Base-by-base conservation (phyloP, 345 rosid species). In the Eucalyptus caleyi region DNA sequence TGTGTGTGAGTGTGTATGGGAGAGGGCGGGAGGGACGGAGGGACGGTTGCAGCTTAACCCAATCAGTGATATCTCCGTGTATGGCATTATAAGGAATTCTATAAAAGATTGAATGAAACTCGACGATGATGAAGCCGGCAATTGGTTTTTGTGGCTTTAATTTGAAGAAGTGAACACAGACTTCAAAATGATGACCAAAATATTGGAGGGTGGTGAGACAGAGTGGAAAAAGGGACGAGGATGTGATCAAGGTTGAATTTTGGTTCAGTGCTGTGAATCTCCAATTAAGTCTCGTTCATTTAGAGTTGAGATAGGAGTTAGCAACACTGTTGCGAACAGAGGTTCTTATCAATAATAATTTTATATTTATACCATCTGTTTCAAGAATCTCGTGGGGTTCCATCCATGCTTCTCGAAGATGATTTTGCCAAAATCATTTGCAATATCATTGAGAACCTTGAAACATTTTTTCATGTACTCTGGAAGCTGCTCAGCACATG, bases 381-480 rank as follows among this genome's bases (percentile, higher is more conserved):
- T 69, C 14, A 92, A 65, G 30, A 56, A 23, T 6, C 15, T 45
- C 3, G 83, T 14, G 7, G 88, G 59, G 32, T 89, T 86, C n/a
- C 59, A 85, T 30, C 86, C 89, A 3, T 88, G 69, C 51, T 89
- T 90, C 30, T 72, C 87, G 5, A 90, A 90, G 54, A 47, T 72
- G 12, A 91, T 86, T n/a, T 86, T 87, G 89, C 91, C 88, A 60
- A 89, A 91, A 40, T 93, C 93, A 24, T 91, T 90, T 9, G 88
- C 69, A 65, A 62, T 89, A 24, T 91, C 90, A 24, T 49, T 91
- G 10, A 91, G 89, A 5, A 90, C 92, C 5, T 91, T 40, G 69
- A 92, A 92, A 42, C 92, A 89, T 45, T 86, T 47, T 80, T 92
- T 91, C 94, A 92, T 91, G 42, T 86, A 93, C n/a, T 86, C 83